Base-by-base conservation (phyloP, 1,284 basidiomycete species). In the Fomes fomentarius region DNA sequence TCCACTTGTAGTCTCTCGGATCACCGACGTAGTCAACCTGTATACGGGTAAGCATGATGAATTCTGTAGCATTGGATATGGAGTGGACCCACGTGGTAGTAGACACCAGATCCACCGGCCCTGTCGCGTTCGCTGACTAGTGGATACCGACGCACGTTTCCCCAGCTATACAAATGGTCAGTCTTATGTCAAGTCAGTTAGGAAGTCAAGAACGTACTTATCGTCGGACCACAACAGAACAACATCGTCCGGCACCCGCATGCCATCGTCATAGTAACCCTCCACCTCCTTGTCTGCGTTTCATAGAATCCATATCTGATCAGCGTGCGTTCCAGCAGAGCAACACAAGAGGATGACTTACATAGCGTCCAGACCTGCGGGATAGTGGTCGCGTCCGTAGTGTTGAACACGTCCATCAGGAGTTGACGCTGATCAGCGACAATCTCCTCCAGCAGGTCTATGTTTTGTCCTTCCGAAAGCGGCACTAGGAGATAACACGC, bases 291-390 rank as follows among this genome's bases (percentile, higher is more conserved):
- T 85, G 63, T 81, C 79, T 80, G 30, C 15, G 28, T 6, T 30
- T 30, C 28, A 30, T 12, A 7, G 7, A 12, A 30, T 12, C n/a
- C n/a, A n/a, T n/a, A n/a, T n/a, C n/a, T n/a, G n/a, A 30, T 30
- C 12, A 30, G 28, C 28, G n/a, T 12, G 12, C 28, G 22, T 12
- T 46, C 44, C 21, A 60, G 21, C 11, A 25, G 25, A 26, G 12
- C 4, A 12, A 34, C 21, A 21, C 33, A 10, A 1, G 12, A 17
- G 24, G 21, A 17, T 15, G 19, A 74, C 79, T 41, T 58, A 84
- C 82, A 86, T 3, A 87, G 72, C 28, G 80, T 76, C 85, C 85
- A 88, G 40, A 86, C 74, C 66, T 89, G 86, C 1, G 84, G 84
- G 38, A 89, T 79, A 9, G 67, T 69, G 2, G 79, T 73, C 10